phyloP scores from a whole-genome alignment of 2,329 filamentous ascomycete species.

The Epichloe glyceriae region DNA sequence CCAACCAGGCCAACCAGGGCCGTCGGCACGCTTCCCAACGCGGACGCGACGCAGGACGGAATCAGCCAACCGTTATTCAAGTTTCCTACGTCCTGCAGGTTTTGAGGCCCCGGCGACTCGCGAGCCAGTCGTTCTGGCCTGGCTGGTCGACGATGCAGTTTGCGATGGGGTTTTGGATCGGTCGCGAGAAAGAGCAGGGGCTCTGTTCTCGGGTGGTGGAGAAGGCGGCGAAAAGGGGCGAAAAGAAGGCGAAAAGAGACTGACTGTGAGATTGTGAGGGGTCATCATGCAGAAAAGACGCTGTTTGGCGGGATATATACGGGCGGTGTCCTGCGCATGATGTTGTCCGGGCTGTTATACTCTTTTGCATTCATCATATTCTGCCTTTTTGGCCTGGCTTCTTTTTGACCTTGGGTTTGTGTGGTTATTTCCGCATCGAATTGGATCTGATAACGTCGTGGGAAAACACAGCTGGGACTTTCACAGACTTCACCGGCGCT shows the following conservation, averaged over 20 bases:
- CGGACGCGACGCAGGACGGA: constrained; percentile 7
- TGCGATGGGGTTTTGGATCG: neutral
- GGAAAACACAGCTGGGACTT: neutral
- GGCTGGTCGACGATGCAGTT: neutral
- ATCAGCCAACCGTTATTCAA: neutral
- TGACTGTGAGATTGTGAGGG: neutral
- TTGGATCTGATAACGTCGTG: neutral
- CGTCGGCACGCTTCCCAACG: constrained; percentile 8
- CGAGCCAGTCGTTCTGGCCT: constrained; percentile 1
- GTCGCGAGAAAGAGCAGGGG: neutral
- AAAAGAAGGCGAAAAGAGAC: neutral
- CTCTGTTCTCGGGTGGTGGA: neutral
- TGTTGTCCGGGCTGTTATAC: neutral
- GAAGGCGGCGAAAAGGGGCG: neutral
- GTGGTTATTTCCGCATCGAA: neutral
- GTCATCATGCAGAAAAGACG: neutral
- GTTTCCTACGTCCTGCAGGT: neutral
- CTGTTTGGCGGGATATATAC: neutral
- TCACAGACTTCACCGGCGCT: neutral
- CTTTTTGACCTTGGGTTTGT: neutral
- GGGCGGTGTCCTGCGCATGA: neutral
- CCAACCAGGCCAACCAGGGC: constrained; percentile 5
- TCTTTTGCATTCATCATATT: neutral
- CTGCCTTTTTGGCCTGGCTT: neutral
- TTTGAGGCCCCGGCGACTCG: neutral